These are phyloP conservation scores for Candida chauliodis DNA, from an alignment of 805 yeast genomes.

Conservation along the genomic window DNA sequence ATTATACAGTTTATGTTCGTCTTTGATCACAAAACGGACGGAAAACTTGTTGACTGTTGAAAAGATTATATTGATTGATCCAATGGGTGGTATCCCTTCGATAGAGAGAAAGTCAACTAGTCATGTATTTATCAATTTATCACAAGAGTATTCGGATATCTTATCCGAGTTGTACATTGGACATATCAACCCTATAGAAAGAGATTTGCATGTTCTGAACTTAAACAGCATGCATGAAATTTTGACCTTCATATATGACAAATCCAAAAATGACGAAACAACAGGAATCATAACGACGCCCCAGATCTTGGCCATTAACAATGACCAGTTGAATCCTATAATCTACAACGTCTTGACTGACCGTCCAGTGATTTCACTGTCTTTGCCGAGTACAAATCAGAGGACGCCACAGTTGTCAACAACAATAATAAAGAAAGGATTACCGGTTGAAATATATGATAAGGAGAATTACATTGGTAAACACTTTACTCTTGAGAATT, in stretches of 20 bases:
- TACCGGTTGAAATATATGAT: constrained; percentile 48
- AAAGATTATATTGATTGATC: constrained; percentile 75
- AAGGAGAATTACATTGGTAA: constrained; percentile 22
- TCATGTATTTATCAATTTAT: constrained; percentile 81
- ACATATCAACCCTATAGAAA: constrained; percentile 39
- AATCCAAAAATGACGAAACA: constrained; percentile 37
- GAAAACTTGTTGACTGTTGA: constrained; percentile 56
- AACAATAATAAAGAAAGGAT: constrained; percentile 76
- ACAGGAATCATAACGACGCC: constrained; percentile 91
- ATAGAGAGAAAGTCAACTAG: constrained; percentile 74
- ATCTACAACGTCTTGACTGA: constrained; percentile 89
- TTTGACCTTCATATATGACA: constrained; percentile 47
- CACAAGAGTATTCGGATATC: constrained; percentile 74
- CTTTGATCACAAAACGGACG: constrained; percentile 17
- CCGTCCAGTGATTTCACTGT: constrained; percentile 84
- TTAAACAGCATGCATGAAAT: constrained; percentile 61
- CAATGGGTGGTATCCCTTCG: constrained; percentile 88
- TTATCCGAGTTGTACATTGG: constrained; percentile 61
- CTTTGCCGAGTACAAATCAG: constrained; percentile 64
- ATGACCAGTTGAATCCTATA: constrained; percentile 70
- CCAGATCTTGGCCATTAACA: constrained; percentile 55
- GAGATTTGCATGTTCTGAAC: constrained; percentile 62
- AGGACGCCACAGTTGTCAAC: constrained; percentile 66
- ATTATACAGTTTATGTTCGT: constrained; percentile 21
- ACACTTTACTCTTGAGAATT: constrained; percentile 35